Percentiles rank a stretch among this genome's conserved stretches.
phyloP scores from a whole-genome alignment of 2,329 filamentous ascomycete genomes.

The Harringtonia aguacate region DNA sequence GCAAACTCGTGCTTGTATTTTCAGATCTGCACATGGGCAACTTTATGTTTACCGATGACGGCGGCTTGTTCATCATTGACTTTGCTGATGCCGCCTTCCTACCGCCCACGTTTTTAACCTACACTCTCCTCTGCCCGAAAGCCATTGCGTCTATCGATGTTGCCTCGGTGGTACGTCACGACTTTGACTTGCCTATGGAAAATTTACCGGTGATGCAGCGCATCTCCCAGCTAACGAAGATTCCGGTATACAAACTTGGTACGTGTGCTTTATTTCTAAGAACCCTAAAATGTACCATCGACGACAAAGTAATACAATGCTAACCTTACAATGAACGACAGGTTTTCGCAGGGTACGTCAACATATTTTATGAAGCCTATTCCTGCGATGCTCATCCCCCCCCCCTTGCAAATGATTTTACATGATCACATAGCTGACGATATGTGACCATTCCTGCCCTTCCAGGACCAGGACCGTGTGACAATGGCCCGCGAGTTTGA shows the following conservation, averaged over 20 bases:
- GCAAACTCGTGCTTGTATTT: slow-evolving; percentile 1
- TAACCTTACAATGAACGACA: background rate
- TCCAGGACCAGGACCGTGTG: background rate
- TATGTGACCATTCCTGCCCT: background rate
- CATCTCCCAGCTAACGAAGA: slow-evolving; percentile 1
- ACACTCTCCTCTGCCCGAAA: slow-evolving; percentile 1
- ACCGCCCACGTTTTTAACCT: slow-evolving; percentile 1
- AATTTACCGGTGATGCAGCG: slow-evolving; percentile 1
- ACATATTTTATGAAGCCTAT: background rate
- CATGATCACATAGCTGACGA: slow-evolving; percentile 1
- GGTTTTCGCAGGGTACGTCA: slow-evolving; percentile 1
- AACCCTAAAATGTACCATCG: background rate
- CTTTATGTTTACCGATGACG: slow-evolving; percentile 3
- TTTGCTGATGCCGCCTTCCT: slow-evolving; percentile 3
- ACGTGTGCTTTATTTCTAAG: background rate
- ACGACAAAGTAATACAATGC: background rate
- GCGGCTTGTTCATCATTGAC: background rate
- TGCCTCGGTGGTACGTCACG: background rate
- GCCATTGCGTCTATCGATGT: background rate
- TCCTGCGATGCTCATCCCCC: background rate
- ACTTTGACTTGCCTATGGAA: slow-evolving; percentile 3
- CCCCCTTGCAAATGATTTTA: background rate
- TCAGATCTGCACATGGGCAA: slow-evolving; percentile 2
- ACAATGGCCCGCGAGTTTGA: background rate
- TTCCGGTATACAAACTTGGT: slow-evolving; percentile 4